These are phyloP conservation scores for Epichloe typhina DNA, from an alignment of 2,329 filamentous ascomycete species.

Conservation along the genomic window DNA sequence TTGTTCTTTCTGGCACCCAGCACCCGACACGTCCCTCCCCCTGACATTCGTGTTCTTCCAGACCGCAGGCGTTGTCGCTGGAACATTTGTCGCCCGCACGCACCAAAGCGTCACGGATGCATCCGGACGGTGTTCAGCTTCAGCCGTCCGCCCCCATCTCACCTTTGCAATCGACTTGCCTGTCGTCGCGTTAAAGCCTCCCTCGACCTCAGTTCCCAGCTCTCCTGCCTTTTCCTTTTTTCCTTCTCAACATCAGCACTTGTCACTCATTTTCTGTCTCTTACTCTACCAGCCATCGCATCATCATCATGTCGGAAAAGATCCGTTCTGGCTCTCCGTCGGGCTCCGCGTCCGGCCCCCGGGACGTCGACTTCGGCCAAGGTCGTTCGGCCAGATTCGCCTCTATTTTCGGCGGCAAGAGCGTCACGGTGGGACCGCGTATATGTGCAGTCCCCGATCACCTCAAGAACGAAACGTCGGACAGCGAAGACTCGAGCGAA, in stretches of 20 bases:
- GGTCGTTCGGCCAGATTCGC: constrained; percentile 18
- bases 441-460: constrained; percentile 33
- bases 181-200: too few relatives aligned
- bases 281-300: not conserved
- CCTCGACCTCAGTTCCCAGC: too few relatives aligned
- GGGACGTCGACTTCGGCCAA: constrained; percentile 12
- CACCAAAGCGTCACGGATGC: not conserved
- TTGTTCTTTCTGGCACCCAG: not conserved
- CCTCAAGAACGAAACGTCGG: constrained; percentile 22
- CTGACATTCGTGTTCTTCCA: not conserved
- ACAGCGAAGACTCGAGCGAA: constrained; percentile 32
- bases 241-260: too few relatives aligned
- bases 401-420: constrained; percentile 24
- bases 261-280: not conserved
- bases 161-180: too few relatives aligned
- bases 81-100: not conserved
- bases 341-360: constrained; percentile 6
- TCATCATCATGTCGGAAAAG: constrained; percentile 16
- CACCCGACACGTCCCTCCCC: not conserved
- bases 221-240: too few relatives aligned
- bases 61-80: not conserved
- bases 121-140: not conserved
- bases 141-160: too few relatives aligned
- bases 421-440: constrained; percentile 34
- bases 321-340: not conserved